Base-by-base conservation (phyloP, 1,139 yeast genomes). In the Geotrichum phurueaensis region DNA sequence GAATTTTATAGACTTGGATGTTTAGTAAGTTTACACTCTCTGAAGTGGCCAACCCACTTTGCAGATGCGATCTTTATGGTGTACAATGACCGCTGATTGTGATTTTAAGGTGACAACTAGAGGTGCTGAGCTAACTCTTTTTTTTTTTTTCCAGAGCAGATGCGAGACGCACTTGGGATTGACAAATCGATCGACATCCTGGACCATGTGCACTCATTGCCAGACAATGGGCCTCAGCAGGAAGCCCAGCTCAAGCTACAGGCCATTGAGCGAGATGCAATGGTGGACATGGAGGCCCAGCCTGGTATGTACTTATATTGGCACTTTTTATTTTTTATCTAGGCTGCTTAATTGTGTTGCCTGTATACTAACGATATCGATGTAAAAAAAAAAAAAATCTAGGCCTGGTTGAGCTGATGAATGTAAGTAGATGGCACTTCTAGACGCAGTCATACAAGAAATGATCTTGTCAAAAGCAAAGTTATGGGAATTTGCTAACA, bases 261-360 rank as follows among this genome's bases (percentile, higher is more conserved):
- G 39, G 71, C 64, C 0, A 82, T 85, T 23, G 89, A 84, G 67
- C 73, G 78, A 25, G 73, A 74, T 48, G 87, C 87, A 1, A 84
- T 84, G 89, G 68, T 72, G 6, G 77, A 78, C 61, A 84, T 84
- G 84, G 73, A 69, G 54, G 84, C 86, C 1, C 85, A 83, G 63
- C 78, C 79, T 0, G 84, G 84, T 0, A 66, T 79, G 10, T 13
- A 10, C 3, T 58, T 22, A 56, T 48, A 18, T 29, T 23, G 29
- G 15, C 23, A 29, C 23, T 4, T 23, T 39, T n/a, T 27, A 36
- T 13, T 20, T 10, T 20, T 7, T 25, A 33, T 22, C 9, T 23
- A n/a, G 39, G 9, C 25, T 31, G 20, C 39, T 12, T 22, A 2
- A n/a, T 31, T 22, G 15, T 9, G 27, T 20, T 13, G 15, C 56